phyloP scores from a whole-genome alignment of 2,329 filamentous ascomycete species.

The Colletotrichum abscissum region DNA sequence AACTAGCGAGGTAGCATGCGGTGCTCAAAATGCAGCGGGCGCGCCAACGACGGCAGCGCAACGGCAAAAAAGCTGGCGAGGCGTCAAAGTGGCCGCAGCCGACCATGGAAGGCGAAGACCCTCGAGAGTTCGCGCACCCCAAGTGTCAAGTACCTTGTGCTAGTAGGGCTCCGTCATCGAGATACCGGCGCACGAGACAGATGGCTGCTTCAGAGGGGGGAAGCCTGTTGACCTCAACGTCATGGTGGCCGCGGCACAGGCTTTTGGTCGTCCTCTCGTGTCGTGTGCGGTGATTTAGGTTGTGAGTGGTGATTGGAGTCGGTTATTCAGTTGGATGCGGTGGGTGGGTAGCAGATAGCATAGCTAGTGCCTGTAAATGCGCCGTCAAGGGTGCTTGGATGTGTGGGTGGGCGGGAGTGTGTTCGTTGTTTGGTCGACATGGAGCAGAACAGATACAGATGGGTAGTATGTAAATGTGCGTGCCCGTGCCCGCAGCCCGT shows the following conservation, averaged over 20 bases:
- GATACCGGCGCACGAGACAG: neutral
- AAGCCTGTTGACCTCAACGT: constrained; percentile 12
- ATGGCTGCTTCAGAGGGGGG: neutral
- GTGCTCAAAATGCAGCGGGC: neutral
- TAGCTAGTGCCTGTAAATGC: neutral
- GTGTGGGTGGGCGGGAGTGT: neutral
- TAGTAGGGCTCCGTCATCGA: neutral
- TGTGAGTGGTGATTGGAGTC: constrained; percentile 21
- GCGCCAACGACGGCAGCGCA: neutral
- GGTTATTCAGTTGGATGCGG: constrained; percentile 19
- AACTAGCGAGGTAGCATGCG: neutral
- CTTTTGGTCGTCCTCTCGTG: constrained; percentile 13
- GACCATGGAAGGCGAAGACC: neutral
- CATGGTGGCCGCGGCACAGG: constrained; percentile 12
- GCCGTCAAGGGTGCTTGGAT: neutral
- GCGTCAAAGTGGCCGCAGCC: neutral
- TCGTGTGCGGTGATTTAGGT: constrained; percentile 7
- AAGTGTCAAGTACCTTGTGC: neutral
- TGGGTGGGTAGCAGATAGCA: neutral
- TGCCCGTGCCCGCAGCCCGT: neutral
- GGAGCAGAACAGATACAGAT: neutral
- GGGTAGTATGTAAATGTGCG: constrained; percentile 6
- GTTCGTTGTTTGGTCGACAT: neutral
- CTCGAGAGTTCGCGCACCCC: neutral
- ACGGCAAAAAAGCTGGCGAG: neutral